Base-by-base conservation (phyloP, 805 yeast species). In the Teunomyces gatunensis region DNA sequence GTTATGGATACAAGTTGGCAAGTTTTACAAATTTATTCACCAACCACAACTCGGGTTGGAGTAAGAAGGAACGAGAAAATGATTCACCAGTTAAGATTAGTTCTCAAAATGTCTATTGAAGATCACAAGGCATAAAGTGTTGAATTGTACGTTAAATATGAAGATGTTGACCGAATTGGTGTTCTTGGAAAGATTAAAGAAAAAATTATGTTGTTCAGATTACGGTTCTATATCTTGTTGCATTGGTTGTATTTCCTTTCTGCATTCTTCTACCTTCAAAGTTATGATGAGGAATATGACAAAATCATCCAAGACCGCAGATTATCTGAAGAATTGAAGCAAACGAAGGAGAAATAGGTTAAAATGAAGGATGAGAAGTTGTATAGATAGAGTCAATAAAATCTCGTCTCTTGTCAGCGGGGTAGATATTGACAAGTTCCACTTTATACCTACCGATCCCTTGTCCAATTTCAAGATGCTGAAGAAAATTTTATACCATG, bases 231-330 rank as follows among this genome's bases (percentile, higher is more conserved):
- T 28, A 85, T 88, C 44, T 57, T 81, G 9, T 65, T 88, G 12
- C 97, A 94, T 61, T 83, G 91, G 44, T 76, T 85, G 37, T 85
- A 80, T 58, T 92, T 91, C 59, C 80, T 89, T 51, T 69, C 87
- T 21, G 97, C 89, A 0, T 81, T 90, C 1, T 79, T 87, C 0
- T 80, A 85, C 57, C 87, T 76, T 53, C 91, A 85, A 50, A 46
- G 57, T 6, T 64, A 69, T 48, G 75, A 73, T 53, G 56, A 53
- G 17, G 74, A 68, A 41, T 73, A 67, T 44, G 53, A 50, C 27
- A 48, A 52, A 15, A 62, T 65, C 34, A 63, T 68, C 7, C 7
- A 41, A 7, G 39, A 54, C 6, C 47, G 50, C 34, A 52, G 50
- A 21, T 44, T 56, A 1, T n/a, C 45, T 9, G 39, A 25, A 12